These are phyloP conservation scores for Herpetomonas muscarum DNA, from an alignment of 208 protist genomes.

Conservation along the genomic window DNA sequence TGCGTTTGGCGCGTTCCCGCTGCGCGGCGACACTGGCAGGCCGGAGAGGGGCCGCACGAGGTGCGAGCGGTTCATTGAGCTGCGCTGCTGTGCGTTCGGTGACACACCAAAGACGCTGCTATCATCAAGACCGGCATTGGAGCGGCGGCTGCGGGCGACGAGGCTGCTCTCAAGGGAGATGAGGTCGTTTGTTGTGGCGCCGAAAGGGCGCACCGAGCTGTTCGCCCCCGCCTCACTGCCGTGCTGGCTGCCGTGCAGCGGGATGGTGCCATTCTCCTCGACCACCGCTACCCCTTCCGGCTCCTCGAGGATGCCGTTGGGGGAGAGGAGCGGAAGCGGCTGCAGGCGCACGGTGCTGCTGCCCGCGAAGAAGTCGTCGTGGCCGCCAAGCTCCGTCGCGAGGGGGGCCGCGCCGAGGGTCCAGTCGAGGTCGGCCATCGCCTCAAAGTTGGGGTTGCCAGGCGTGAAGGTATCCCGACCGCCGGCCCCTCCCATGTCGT, in stretches of 20 bases:
- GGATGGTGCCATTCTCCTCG: neutral
- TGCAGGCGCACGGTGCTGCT: constrained; percentile 17
- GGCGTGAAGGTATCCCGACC: neutral
- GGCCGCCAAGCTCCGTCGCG: constrained; percentile 11
- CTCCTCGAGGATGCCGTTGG: constrained; percentile 10
- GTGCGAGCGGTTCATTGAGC: constrained; percentile 41
- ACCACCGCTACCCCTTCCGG: constrained; percentile 2
- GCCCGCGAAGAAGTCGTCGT: constrained; percentile 12
- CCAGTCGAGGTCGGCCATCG: constrained; percentile 3
- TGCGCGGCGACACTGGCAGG: constrained; percentile 23
- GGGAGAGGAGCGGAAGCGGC: constrained; percentile 4
- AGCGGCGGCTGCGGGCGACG: constrained; percentile 9
- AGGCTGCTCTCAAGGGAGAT: neutral
- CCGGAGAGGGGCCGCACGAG: constrained; percentile 34
- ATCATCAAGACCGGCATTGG: constrained; percentile 17
- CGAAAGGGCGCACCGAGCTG: constrained; percentile 1
- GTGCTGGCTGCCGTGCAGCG: constrained; percentile 1
- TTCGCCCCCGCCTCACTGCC: neutral
- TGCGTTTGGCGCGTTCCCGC: constrained; percentile 9
- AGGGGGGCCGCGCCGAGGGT: constrained; percentile 12
- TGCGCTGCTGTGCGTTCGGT: constrained; percentile 15
- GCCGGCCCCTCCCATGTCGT: neutral
- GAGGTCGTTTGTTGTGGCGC: neutral
- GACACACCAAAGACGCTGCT: constrained; percentile 14
- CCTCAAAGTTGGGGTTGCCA: neutral